These are phyloP conservation scores for Pythium folliculosum DNA, from an alignment of 352 stramenopile species.

Conservation along the genomic window DNA sequence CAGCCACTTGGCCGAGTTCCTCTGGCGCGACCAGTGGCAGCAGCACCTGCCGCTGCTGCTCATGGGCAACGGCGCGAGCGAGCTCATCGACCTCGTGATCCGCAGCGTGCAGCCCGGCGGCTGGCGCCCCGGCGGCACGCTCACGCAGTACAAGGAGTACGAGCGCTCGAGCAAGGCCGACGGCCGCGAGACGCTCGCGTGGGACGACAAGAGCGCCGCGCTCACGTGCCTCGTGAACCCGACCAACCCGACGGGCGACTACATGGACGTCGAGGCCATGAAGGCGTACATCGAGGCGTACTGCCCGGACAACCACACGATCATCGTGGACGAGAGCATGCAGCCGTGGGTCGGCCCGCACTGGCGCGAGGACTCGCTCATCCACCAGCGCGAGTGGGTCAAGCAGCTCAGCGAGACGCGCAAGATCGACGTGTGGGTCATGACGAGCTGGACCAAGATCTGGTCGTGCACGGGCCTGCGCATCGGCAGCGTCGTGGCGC, in stretches of 20 bases:
- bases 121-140: constrained; percentile 70
- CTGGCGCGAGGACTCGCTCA: constrained; percentile 86
- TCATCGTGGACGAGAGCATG: constrained; percentile 93
- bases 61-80: constrained; percentile 83
- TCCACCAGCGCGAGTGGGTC: constrained; percentile 86
- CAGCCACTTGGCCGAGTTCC: constrained; percentile 86
- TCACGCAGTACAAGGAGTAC: constrained; percentile 89
- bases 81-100: constrained; percentile 90
- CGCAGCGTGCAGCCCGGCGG: constrained; percentile 72
- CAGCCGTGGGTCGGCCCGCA: constrained; percentile 87
- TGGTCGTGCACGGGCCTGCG: constrained; percentile 90
- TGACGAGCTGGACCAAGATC: constrained; percentile 93
- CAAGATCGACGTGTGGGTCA: constrained; percentile 89
- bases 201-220: constrained; percentile 66
- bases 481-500: constrained; percentile 87
- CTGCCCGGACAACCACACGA: constrained; percentile 85
- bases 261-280: constrained; percentile 79
- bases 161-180: constrained; percentile 84
- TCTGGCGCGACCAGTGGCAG: constrained; percentile 68
- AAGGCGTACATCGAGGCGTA: constrained; percentile 87
- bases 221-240: constrained; percentile 90
- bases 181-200: constrained; percentile 73
- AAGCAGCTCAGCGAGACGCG: constrained; percentile 67
- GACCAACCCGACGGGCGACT: constrained; percentile 90
- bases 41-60: constrained; percentile 69